Evolutionary conservation across 805 yeast genomes (phyloP).

Genomic region (Maudiozyma turicensis): DNA sequence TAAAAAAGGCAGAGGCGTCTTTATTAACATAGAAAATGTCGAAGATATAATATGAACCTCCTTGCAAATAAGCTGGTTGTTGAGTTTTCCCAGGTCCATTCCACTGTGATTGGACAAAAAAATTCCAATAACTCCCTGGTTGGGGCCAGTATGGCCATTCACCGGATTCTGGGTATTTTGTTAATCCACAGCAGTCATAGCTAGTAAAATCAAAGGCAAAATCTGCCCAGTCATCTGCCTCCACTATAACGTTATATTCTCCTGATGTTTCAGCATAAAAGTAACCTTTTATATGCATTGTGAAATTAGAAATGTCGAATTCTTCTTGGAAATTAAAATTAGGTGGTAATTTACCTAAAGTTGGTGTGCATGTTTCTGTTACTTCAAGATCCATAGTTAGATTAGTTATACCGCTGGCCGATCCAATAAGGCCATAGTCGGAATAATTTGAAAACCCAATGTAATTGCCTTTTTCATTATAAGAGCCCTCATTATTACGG

Average conservation of each 20-base stretch:
- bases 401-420: neutral
- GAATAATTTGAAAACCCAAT: neutral
- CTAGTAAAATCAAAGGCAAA: constrained; percentile 19
- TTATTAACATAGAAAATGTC: constrained; percentile 13
- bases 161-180: too few relatives aligned
- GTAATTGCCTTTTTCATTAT: neutral
- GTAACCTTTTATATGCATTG: constrained; percentile 24
- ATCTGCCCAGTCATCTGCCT: constrained; percentile 26
- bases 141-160: too few relatives aligned
- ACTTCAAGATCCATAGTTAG: neutral
- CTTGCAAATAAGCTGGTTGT: too few relatives aligned
- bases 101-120: too few relatives aligned
- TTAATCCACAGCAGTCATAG: constrained; percentile 11
- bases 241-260: constrained; percentile 19
- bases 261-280: constrained; percentile 26
- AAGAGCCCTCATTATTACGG: neutral
- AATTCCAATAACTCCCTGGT: too few relatives aligned
- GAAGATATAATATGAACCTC: constrained; percentile 10
- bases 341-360: neutral
- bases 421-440: neutral
- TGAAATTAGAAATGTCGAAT: constrained; percentile 9
- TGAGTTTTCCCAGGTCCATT: too few relatives aligned
- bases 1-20: neutral
- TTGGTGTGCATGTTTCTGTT: neutral
- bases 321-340: neutral